phyloP scores from a whole-genome alignment of 2,329 filamentous ascomycete genomes.

The Penicillium sp. region DNA sequence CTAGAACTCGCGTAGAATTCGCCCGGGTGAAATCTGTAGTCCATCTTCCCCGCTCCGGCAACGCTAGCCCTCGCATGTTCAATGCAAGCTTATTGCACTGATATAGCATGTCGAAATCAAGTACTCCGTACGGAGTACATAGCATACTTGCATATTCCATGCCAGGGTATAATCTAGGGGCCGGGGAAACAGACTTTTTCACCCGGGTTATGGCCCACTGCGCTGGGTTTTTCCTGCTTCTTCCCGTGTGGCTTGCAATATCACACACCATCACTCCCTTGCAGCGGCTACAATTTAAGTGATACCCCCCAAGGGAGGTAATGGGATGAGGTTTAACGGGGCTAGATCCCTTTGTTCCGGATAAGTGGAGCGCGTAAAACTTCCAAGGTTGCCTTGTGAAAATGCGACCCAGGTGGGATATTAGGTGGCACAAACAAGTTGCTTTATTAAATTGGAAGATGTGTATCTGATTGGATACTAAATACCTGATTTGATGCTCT shows the following conservation, averaged over 20 bases:
- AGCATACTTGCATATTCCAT: not conserved
- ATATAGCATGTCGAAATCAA: too few relatives aligned
- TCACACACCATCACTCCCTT: slow-evolving; percentile 5
- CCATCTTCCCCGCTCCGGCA: not conserved
- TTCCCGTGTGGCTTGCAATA: not conserved
- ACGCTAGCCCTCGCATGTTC: not conserved
- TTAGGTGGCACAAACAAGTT: not conserved
- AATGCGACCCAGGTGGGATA: not conserved
- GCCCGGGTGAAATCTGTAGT: not conserved
- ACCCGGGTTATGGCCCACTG: not conserved
- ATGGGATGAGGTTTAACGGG: not conserved
- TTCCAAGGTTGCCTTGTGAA: not conserved
- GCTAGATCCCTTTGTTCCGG: not conserved
- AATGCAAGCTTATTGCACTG: not conserved
- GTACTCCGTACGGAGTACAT: too few relatives aligned
- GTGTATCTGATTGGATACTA: not conserved
- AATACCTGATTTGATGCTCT: not conserved
- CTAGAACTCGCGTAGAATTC: not conserved
- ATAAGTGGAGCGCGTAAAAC: not conserved
- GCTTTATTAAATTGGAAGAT: not conserved
- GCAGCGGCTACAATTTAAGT: not conserved
- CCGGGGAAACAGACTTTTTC: not conserved
- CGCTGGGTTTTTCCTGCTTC: not conserved
- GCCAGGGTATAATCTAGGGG: not conserved
- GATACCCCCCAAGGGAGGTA: not conserved